Evolutionary conservation across 2,329 filamentous ascomycete genomes (phyloP).

Genomic region (Calonectria naviculata): DNA sequence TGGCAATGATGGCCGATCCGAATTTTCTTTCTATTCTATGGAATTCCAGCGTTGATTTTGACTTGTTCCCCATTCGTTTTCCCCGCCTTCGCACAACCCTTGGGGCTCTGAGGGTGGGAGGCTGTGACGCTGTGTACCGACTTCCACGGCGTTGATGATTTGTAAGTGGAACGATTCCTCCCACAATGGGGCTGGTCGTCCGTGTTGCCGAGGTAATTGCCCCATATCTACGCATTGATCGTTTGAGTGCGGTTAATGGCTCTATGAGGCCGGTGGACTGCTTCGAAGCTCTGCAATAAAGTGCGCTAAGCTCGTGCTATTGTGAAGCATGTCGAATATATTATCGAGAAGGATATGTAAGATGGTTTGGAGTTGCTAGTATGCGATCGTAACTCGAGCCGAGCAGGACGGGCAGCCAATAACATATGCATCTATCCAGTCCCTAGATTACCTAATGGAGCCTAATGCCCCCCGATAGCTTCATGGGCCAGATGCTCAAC

Average conservation of each 20-base stretch:
- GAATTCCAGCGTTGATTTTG: background rate
- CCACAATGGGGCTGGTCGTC: background rate
- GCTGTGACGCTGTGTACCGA: background rate
- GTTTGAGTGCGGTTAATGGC: background rate
- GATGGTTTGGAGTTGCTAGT: background rate
- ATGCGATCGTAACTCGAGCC: background rate
- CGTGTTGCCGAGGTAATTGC: constrained; percentile 11
- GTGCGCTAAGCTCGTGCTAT: background rate
- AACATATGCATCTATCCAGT: constrained; percentile 14
- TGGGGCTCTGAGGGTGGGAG: background rate
- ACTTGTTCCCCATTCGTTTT: no score
- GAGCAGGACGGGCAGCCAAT: background rate
- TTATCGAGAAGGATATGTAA: background rate
- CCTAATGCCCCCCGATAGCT: constrained; percentile 8
- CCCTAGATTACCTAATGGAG: background rate
- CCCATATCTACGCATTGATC: background rate
- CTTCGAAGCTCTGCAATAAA: background rate
- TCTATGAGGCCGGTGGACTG: background rate
- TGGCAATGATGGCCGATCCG: background rate
- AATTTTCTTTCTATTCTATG: background rate
- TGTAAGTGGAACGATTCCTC: constrained; percentile 10
- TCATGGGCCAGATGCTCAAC: constrained; percentile 13
- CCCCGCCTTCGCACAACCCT: background rate
- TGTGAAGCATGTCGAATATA: background rate
- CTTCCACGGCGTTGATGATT: constrained; percentile 15